Evolutionary conservation across 305 asterid species (phyloP).

Genomic region (Plantago coronopus): DNA sequence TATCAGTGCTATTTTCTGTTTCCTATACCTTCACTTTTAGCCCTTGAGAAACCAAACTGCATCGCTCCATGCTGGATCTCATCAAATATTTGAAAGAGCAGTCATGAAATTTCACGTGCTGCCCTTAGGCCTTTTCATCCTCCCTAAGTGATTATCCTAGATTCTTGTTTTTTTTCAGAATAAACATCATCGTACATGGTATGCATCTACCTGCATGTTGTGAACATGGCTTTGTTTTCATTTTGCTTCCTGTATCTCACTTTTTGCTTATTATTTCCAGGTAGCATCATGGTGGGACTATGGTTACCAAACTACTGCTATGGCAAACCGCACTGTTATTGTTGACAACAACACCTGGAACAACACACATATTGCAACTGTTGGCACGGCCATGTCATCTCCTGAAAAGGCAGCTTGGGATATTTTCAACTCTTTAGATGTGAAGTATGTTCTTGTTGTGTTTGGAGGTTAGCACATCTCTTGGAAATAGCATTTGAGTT

Average conservation of each 20-base stretch:
- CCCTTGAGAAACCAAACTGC: background rate
- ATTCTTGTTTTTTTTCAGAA: conserved; percentile 7
- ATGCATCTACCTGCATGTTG: conserved; percentile 7
- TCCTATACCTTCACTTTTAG: background rate
- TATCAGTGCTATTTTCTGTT: no score
- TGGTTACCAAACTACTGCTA: conserved; percentile 99
- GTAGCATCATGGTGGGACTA: conserved; percentile 99
- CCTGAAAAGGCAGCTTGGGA: conserved; percentile 99
- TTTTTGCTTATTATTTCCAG: conserved; percentile 40
- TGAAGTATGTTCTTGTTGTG: conserved; percentile 94
- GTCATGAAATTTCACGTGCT: background rate
- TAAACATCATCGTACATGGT: background rate
- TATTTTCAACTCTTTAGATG: conserved; percentile 89
- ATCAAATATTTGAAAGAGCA: background rate
- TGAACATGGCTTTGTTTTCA: background rate
- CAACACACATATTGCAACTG: conserved; percentile 97
- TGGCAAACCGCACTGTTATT: conserved; percentile 99
- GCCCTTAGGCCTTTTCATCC: background rate
- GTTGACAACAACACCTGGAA: conserved; percentile 99
- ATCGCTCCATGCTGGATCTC: background rate
- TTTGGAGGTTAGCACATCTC: conserved; percentile 77
- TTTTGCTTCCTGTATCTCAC: conserved; percentile 7
- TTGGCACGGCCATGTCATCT: conserved; percentile 99
- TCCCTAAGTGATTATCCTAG: no score
- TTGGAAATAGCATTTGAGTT: conserved; percentile 8